Percentiles rank a stretch among this genome's conserved stretches.
These are phyloP conservation scores for Penicillium pulvis DNA, from an alignment of 495 filamentous ascomycete genomes.

Conservation along the genomic window DNA sequence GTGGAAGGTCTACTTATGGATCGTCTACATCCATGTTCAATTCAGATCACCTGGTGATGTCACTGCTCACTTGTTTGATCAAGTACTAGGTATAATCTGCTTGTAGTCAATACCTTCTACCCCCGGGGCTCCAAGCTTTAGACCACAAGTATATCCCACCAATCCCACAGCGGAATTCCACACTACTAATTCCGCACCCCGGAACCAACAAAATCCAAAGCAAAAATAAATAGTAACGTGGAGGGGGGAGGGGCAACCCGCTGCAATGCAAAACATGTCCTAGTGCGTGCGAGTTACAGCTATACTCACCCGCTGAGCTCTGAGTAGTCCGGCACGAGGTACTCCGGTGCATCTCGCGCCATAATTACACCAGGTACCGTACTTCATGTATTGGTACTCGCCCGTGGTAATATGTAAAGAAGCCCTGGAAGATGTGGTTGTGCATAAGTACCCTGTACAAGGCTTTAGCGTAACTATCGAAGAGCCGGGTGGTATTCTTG, in stretches of 20 bases:
- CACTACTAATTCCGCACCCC: conserved; percentile 14
- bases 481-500: not conserved
- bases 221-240: not conserved
- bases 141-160: conserved; percentile 2
- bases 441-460: not conserved
- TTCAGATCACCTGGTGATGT: not conserved
- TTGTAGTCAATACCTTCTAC: no score
- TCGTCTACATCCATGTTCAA: not conserved
- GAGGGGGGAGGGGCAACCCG: conserved; percentile 19
- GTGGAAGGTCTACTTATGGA: no score
- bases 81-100: no score
- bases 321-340: conserved; percentile 11
- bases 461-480: not conserved
- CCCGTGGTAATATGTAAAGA: not conserved
- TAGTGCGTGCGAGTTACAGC: conserved; percentile 14
- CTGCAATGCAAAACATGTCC: conserved; percentile 30
- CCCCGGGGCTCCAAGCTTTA: not conserved
- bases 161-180: conserved; percentile 15
- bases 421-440: not conserved
- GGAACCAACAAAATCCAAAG: conserved; percentile 9
- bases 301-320: not conserved
- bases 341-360: conserved; percentile 12
- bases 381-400: not conserved
- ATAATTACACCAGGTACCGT: not conserved
- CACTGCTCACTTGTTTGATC: not conserved